phyloP scores from a whole-genome alignment of 345 rosid genomes.

The Lumnitzera racemosa region DNA sequence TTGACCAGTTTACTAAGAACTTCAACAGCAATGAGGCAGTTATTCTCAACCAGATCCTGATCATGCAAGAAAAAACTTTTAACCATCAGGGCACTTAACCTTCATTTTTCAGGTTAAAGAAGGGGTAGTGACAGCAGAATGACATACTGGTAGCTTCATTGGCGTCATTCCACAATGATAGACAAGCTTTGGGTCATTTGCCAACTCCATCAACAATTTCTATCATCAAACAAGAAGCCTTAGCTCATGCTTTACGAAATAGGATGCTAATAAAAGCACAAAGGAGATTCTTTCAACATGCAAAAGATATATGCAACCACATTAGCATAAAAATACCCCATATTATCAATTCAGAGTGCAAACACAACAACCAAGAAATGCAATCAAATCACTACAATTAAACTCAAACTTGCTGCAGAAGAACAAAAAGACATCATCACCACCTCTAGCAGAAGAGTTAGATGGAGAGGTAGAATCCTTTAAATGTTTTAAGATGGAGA shows the following conservation, averaged over 20 bases:
- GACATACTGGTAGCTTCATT: constrained; percentile 77
- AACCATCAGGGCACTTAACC: constrained; percentile 13
- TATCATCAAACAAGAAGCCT: constrained; percentile 23
- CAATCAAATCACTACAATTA: no score
- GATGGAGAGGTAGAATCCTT: no score
- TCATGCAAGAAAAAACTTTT: constrained; percentile 17
- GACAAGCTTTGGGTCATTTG: constrained; percentile 83
- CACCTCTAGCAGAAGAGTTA: no score
- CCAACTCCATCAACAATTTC: constrained; percentile 68
- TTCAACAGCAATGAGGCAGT: constrained; percentile 89
- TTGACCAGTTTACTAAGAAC: constrained; percentile 84
- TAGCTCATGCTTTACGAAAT: constrained; percentile 10
- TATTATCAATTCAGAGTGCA: not conserved
- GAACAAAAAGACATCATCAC: no score
- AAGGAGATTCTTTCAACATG: no score
- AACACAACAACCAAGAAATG: not conserved
- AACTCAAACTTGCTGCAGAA: no score
- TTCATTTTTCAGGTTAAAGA: not conserved
- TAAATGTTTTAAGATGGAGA: no score
- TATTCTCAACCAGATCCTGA: constrained; percentile 95
- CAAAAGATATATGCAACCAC: no score
- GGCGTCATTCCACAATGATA: constrained; percentile 93
- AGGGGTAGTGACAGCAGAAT: constrained; percentile 11
- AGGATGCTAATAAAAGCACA: no score
- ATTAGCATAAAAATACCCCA: no score